Percentiles rank a stretch among this genome's conserved stretches.
phyloP scores from a whole-genome alignment of 2,329 filamentous ascomycete genomes.

The Alternaria tenuissima region DNA sequence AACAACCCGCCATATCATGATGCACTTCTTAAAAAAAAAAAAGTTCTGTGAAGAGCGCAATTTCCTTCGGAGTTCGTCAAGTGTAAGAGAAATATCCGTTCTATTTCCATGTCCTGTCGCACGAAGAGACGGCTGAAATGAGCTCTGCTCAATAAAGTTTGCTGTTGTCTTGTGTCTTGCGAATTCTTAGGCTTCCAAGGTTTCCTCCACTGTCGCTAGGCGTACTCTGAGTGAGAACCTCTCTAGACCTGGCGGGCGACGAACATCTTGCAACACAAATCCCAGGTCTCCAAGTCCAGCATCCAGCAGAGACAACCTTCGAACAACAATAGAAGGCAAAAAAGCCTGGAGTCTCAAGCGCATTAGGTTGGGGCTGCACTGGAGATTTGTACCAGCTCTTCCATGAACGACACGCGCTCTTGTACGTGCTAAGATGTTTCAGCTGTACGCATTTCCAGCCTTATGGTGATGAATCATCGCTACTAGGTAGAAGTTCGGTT shows the following conservation, averaged over 20 bases:
- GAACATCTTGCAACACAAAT: neutral
- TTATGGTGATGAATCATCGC: neutral
- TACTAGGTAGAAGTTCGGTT: constrained; percentile 16
- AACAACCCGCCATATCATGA: neutral
- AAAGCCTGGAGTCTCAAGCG: neutral
- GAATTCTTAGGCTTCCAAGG: neutral
- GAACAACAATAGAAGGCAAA: neutral
- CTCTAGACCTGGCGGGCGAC: neutral
- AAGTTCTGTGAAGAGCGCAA: neutral
- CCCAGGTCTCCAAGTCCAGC: neutral
- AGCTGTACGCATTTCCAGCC: neutral
- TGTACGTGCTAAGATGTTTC: constrained; percentile 6
- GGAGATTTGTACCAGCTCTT: neutral
- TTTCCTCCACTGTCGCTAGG: neutral
- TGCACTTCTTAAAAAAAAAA: neutral
- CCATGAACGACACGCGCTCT: neutral
- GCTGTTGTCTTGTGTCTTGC: neutral
- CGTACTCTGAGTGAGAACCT: neutral
- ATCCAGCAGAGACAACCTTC: neutral
- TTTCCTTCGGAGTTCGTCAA: neutral
- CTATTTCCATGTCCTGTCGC: neutral
- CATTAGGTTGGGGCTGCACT: neutral
- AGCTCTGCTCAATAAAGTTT: neutral
- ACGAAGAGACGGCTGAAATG: neutral
- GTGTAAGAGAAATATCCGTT: neutral